Evolutionary conservation across 1,284 basidiomycete species (phyloP).

Genomic region (Cutaneotrichosporon spelunceum): DNA sequence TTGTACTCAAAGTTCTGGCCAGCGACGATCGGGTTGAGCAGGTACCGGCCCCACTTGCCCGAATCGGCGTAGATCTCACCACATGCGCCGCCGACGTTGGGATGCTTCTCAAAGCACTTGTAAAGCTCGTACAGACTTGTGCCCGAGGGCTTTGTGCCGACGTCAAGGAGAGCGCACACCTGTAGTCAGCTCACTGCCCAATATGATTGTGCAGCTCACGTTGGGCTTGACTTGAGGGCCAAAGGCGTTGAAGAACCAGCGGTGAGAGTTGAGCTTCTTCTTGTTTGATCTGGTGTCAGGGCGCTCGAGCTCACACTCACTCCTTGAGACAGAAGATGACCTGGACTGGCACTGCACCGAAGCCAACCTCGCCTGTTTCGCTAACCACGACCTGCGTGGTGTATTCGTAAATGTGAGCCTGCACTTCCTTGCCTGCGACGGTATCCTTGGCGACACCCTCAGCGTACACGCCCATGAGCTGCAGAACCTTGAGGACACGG

Average conservation of each 20-base stretch:
- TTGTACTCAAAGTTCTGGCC: constrained; percentile 80
- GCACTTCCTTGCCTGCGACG: constrained; percentile 85
- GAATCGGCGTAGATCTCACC: constrained; percentile 80
- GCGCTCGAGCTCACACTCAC: constrained; percentile 50
- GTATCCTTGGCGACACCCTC: constrained; percentile 93
- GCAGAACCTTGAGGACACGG: constrained; percentile 46
- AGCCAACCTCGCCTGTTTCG: constrained; percentile 77
- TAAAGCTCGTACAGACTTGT: constrained; percentile 81
- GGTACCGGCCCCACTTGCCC: constrained; percentile 70
- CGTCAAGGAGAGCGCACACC: constrained; percentile 81
- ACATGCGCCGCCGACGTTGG: constrained; percentile 89
- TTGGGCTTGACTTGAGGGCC: constrained; percentile 36
- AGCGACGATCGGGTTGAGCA: constrained; percentile 83
- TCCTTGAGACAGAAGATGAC: constrained; percentile 87
- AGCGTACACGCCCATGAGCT: constrained; percentile 89
- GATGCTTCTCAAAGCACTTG: constrained; percentile 78
- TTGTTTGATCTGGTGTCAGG: constrained; percentile 59
- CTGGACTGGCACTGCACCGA: constrained; percentile 81
- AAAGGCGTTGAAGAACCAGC: constrained; percentile 95
- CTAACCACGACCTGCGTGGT: constrained; percentile 65
- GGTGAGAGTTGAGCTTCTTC: constrained; percentile 88
- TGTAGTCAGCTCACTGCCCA: constrained; percentile 45
- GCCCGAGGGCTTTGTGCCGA: constrained; percentile 88
- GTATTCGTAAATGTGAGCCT: constrained; percentile 91
- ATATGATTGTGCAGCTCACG: constrained; percentile 62